Conservation (phyloP, 1,139 yeast genomes). For the Suhomyces chickasaworum region DNA sequence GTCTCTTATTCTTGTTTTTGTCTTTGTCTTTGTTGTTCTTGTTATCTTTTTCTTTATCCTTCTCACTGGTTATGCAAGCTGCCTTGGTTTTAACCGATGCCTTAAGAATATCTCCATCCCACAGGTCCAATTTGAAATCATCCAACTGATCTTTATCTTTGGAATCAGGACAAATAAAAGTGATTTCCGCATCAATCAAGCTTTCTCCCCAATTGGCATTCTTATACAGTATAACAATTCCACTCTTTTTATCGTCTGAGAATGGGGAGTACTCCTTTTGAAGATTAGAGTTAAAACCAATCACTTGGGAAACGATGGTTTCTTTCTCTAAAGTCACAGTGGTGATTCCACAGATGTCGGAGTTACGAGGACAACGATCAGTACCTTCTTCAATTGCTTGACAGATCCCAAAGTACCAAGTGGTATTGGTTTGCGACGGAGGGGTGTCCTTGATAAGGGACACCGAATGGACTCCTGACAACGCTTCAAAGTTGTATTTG, state of each 20-base stretch:
- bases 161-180: conserved; percentile 52
- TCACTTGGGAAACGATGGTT: conserved; percentile 53
- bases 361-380: conserved; percentile 61
- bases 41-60: conserved; percentile 24
- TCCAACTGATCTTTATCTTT: conserved; percentile 21
- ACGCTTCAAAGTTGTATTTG: conserved; percentile 43
- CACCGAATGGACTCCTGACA: conserved; percentile 50
- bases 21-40: conserved; percentile 19
- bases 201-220: conserved; percentile 76
- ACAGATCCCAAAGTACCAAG: conserved; percentile 77
- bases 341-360: conserved; percentile 72
- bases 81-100: conserved; percentile 35
- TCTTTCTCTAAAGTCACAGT: conserved; percentile 49
- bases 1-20: conserved; percentile 25
- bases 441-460: conserved; percentile 60
- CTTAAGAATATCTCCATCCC: conserved; percentile 35
- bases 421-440: conserved; percentile 63
- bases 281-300: conserved; percentile 47
- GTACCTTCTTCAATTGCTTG: conserved; percentile 45
- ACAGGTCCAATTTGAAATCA: conserved; percentile 29
- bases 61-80: conserved; percentile 41
- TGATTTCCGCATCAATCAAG: conserved; percentile 51
- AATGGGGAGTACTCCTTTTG: conserved; percentile 32
- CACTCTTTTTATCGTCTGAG: conserved; percentile 30
- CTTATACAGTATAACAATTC: conserved; percentile 48